Conservation (phyloP, 768 basidiomycete genomes). For the Auricularia heimuer region DNA sequence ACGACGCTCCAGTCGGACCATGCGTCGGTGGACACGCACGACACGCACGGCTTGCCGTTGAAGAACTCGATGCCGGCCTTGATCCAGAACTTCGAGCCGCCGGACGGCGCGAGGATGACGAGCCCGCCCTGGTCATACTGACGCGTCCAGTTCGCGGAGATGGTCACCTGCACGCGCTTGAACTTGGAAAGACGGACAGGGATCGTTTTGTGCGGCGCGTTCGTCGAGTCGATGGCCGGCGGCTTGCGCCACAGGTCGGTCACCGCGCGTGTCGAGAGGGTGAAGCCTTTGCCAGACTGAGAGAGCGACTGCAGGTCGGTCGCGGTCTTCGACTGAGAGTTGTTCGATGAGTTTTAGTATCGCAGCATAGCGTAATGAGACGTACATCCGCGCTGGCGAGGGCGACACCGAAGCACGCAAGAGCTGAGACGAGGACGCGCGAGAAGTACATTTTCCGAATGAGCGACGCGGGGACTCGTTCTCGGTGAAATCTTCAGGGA, state of each 20-base stretch:
- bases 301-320: no score
- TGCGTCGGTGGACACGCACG: not conserved
- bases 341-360: no score
- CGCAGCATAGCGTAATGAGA: no score
- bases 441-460: no score
- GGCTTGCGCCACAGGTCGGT: constrained; percentile 25
- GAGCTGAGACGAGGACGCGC: no score
- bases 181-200: constrained; percentile 12
- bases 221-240: constrained; percentile 13
- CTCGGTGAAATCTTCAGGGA: no score
- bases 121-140: constrained; percentile 25
- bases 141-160: constrained; percentile 18
- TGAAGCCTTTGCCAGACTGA: not conserved
- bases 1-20: not conserved
- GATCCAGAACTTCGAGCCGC: constrained; percentile 14
- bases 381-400: no score
- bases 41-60: constrained; percentile 11
- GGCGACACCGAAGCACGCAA: no score
- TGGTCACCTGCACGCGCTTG: constrained; percentile 17
- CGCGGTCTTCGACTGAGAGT: no score
- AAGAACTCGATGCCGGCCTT: constrained; percentile 25
- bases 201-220: constrained; percentile 13
- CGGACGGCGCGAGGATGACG: constrained; percentile 10
- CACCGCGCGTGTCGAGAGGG: not conserved
- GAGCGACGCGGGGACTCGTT: no score